Base-by-base conservation (phyloP, 139 green algal species). In the Closterium sp. region DNA sequence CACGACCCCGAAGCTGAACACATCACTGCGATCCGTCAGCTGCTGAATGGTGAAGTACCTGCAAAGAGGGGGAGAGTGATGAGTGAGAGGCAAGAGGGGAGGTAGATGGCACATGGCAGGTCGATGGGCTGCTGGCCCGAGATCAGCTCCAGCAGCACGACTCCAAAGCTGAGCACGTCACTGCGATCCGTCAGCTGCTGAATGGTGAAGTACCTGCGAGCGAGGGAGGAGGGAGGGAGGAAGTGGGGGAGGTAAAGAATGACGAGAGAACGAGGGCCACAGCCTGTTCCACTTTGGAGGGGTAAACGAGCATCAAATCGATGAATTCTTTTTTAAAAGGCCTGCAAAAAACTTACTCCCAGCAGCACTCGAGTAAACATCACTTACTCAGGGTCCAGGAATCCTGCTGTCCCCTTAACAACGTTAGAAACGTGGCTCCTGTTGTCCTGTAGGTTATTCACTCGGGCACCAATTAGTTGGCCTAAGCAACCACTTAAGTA, bases 1-100 rank as follows among this genome's bases (percentile, higher is more conserved):
- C 45, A 92, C 90, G 24, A 92, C 90, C n/a, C 90, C 90, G 87
- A 92, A 92, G 87, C 90, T 92, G 90, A 88, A 92, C 29, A 92
- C 90, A 10, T 92, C 90, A 84, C 90, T 92, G 28, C 32, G 30
- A 11, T 92, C 90, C 29, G 90, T 92, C 3, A 92, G 84, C 70
- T 92, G 90, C 28, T 92, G 90, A 7, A 92, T 50, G 45, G 90
- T 92, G 62, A 90, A 92, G 90, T 92, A 92, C 89, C 89, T 92
- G 89, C 42, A 62, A 7, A 7, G 7, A 7, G 7, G 42, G 42
- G 42, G 42, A 7, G 42, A 62, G 42, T 62, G 42, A 62, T 62
- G 42, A 62, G 42, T n/a, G n/a, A n/a, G n/a, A n/a, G n/a, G n/a
- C n/a, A n/a, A n/a, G n/a, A n/a, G n/a, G n/a, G n/a, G n/a, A n/a